Evolutionary conservation across 2,329 filamentous ascomycete genomes (phyloP), one percentile per base, ranked within the genome.

Genomic region (Alternaria metachromatica): DNA sequence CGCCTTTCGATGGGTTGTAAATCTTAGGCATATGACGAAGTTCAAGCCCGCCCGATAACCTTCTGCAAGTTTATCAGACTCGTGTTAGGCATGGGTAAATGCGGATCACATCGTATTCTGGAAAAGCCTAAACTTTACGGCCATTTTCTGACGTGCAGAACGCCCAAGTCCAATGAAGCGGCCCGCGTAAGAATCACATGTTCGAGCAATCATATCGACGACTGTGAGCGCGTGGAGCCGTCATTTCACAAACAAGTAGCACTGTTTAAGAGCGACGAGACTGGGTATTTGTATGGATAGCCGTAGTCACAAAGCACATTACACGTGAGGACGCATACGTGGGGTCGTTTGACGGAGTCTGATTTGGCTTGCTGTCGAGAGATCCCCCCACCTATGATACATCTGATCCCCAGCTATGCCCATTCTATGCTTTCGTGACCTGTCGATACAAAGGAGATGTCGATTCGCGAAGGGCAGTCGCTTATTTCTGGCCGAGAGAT

Each of bases 401-500:
- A 77, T 63, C 63, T 66, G 70, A 60, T 69, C 64, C 60, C 63
- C 72, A 66, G 65, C 71, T 66, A 60, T 30, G 65, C 70, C 68
- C 55, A 58, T 48, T 71, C 74, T 69, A 76, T 73, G 63, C 65
- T 67, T 71, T 48, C 60, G 61, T 64, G 64, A 67, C 61, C 58
- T 67, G 62, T 66, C 60, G 37, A 37, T 62, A 76, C 73, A 75
- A 74, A 79, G 57, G 71, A 74, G 64, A 78, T 63, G 44, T 67
- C 63, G 63, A 33, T 62, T 64, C 26, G 66, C 62, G 64, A 60
- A 53, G 50, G 73, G 13, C 25, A 28, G 44, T 49, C 33, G 50
- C 54, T 58, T 63, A 63, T 67, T 74, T 74, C 63, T 82, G 78
- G 65, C 82, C 81, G 23, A 84, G 74, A 58, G 82, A 80, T 60